Conservation (phyloP, 2,329 filamentous ascomycete genomes). For the Aspergillus melleus region DNA sequence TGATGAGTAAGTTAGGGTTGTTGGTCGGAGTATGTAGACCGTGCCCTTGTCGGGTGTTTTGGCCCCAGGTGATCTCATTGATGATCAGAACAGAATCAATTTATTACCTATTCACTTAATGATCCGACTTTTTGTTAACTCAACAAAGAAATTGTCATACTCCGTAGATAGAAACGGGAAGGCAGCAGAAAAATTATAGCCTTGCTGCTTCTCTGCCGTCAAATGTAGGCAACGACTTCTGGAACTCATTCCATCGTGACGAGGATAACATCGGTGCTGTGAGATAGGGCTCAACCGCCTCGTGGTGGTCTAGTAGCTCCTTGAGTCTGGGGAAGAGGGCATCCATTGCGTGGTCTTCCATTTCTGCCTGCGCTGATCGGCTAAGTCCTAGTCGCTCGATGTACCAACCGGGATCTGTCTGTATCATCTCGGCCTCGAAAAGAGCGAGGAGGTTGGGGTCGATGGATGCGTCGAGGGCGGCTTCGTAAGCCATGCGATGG, state of each 20-base stretch:
- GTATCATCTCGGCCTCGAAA: constrained; percentile 14
- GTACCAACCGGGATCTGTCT: constrained; percentile 18
- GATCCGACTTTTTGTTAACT: too few species aligned
- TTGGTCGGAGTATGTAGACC: too few species aligned
- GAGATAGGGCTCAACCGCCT: neutral
- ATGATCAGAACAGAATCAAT: too few species aligned
- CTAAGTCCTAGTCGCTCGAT: constrained; percentile 1
- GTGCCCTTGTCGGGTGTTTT: neutral
- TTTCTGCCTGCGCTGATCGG: neutral
- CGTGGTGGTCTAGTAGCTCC: neutral
- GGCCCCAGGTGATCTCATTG: neutral
- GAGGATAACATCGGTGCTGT: neutral
- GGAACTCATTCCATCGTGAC: neutral
- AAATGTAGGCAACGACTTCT: neutral
- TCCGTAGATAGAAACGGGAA: too few species aligned
- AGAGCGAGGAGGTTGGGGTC: constrained; percentile 10
- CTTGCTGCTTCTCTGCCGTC: neutral
- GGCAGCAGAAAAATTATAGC: neutral
- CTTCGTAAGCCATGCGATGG: constrained; percentile 22
- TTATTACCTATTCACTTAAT: too few species aligned
- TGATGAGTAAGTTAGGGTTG: neutral
- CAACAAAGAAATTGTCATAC: too few species aligned
- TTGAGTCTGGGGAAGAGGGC: neutral
- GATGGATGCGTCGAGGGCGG: constrained; percentile 18
- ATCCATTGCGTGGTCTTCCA: neutral